Evolutionary conservation across 495 filamentous ascomycete species (phyloP), one percentile per base, ranked within the genome.

Genomic region (Staphylotrichum tortipilum): DNA sequence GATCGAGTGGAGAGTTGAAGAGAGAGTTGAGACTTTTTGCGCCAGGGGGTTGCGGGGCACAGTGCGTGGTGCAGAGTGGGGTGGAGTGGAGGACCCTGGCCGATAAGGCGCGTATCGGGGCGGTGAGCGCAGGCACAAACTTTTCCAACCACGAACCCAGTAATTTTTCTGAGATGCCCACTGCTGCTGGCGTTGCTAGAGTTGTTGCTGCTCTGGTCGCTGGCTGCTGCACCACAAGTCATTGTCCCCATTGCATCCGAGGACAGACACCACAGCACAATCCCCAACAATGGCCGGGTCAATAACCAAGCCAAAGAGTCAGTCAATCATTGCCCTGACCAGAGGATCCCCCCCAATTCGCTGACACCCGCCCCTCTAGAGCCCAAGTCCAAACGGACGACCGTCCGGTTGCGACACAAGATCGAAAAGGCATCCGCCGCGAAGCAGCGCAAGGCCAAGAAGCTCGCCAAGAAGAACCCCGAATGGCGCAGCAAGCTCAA

Each of bases 381-480:
- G 67, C 92, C 89, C 57, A 86, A 84, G 70, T 97, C 94, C 36
- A 98, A 98, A 78, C 84, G 92, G 67, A 79, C 76, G 45, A 81
- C 94, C 42, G 85, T 89, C 55, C 86, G 92, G 24, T 73, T 97
- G 51, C 80, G 92, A 48, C 85, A 95, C 72, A 95, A 94, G 71
- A 98, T 97, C 69, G 81, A 95, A 62, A 97, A 98, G 70, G 85
- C 88, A 19, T 85, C 88, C 50, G 83, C 84, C 56, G 81, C 86
- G 36, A 98, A 98, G 73, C 85, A 94, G 67, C 79, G 84, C 58
- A 98, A 98, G 72, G 70, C 78, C 40, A 85, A 79, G 58, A 96
- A 95, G 75, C 70, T 79, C 39, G 89, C 85, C 21, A 97, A 95
- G 72, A 86, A 89, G 81, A 94, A 96, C 67, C 94, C 94, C 17